Percentiles rank a stretch among this genome's conserved stretches.
Conservation (phyloP, 345 rosid species). For the Dipteronia sinensis region DNA sequence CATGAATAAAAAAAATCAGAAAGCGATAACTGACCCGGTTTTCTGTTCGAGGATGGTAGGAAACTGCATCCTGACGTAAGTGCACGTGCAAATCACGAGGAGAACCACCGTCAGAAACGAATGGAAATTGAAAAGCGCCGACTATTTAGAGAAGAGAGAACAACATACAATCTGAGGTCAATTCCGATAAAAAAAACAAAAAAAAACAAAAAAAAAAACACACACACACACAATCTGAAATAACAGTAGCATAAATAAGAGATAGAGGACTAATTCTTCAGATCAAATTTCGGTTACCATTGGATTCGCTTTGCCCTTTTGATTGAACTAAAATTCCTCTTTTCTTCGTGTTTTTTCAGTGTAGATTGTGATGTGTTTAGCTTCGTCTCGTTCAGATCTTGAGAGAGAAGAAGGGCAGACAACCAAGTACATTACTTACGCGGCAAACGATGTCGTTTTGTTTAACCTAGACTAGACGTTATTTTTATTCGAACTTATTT, state of each 20-base stretch:
- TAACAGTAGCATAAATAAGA: too few relatives aligned
- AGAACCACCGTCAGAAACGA: constrained; percentile 86
- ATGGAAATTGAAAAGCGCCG: constrained; percentile 95
- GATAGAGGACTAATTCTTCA: too few relatives aligned
- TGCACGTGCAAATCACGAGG: constrained; percentile 90
- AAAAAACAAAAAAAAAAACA: not conserved
- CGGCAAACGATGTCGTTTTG: too few relatives aligned
- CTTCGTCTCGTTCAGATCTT: not conserved
- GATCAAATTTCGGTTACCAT: constrained; percentile 14
- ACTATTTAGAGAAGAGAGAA: constrained; percentile 43
- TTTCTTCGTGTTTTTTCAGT: not conserved
- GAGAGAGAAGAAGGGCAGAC: not conserved
- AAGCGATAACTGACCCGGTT: constrained; percentile 59
- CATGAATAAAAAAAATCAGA: not conserved
- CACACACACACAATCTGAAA: not conserved
- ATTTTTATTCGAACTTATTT: too few relatives aligned
- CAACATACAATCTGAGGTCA: not conserved
- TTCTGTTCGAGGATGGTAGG: constrained; percentile 92
- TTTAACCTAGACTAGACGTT: too few relatives aligned
- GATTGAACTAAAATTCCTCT: not conserved
- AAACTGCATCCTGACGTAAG: constrained; percentile 92
- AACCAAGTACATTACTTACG: too few relatives aligned
- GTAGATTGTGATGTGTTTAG: not conserved
- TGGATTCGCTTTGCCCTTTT: not conserved
- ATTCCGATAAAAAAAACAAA: not conserved